Conservation (phyloP, 2,329 filamentous ascomycete genomes). For the Pseudogymnoascus sp. region DNA sequence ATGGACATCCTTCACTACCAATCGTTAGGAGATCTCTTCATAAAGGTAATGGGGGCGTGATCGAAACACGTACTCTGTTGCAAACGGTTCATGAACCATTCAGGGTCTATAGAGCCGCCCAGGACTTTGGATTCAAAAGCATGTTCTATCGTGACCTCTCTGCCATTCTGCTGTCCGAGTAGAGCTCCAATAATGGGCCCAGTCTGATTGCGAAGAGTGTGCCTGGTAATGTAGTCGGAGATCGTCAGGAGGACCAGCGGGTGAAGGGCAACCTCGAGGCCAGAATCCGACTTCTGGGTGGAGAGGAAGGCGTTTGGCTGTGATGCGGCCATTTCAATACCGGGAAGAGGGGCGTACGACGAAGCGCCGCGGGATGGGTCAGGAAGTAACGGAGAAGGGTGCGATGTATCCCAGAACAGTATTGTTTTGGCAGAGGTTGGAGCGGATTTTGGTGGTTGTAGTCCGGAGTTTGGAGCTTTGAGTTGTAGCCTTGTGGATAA, state of each 20-base stretch:
- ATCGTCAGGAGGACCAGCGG: constrained; percentile 93
- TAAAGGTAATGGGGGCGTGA: neutral
- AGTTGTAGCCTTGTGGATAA: constrained; percentile 7
- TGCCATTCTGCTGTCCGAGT: constrained; percentile 85
- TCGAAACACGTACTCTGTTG: constrained; percentile 63
- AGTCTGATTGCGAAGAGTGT: constrained; percentile 65
- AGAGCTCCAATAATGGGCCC: constrained; percentile 79
- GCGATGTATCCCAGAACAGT: neutral
- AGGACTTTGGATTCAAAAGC: constrained; percentile 70
- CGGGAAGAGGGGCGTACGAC: neutral
- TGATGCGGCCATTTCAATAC: constrained; percentile 37
- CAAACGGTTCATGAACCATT: constrained; percentile 71
- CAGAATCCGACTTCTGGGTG: constrained; percentile 52
- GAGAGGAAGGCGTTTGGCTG: constrained; percentile 52
- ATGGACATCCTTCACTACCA: constrained; percentile 76
- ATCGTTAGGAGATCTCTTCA: neutral
- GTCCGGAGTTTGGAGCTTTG: neutral
- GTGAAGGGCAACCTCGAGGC: constrained; percentile 75
- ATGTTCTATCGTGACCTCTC: constrained; percentile 84
- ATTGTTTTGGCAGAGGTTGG: neutral
- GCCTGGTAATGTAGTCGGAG: constrained; percentile 91
- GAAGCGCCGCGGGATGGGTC: neutral
- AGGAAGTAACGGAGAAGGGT: neutral
- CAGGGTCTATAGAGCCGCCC: constrained; percentile 39
- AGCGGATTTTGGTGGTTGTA: neutral